These are phyloP conservation scores for Epichloe uncinata DNA, from an alignment of 2,329 filamentous ascomycete genomes.

Conservation along the genomic window DNA sequence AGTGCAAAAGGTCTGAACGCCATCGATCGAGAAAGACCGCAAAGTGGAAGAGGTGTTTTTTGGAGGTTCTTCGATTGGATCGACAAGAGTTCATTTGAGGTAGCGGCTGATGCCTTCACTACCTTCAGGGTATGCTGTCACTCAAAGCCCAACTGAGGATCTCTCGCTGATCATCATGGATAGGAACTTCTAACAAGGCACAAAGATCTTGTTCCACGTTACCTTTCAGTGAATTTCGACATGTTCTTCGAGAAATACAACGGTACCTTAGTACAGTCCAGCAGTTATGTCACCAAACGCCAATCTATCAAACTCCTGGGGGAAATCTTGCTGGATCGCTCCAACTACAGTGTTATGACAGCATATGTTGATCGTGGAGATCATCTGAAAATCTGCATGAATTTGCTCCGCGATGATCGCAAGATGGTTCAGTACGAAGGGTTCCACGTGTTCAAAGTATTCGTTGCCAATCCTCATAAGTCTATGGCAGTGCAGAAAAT, in stretches of 20 bases:
- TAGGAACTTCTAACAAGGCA: conserved; percentile 90
- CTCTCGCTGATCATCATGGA: not conserved
- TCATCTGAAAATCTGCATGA: conserved; percentile 98
- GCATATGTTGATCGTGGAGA: conserved; percentile 90
- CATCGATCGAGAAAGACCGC: conserved; percentile 62
- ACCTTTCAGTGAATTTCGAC: conserved; percentile 80
- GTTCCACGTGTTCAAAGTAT: conserved; percentile 99
- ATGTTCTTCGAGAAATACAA: conserved; percentile 91
- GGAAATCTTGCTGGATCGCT: conserved; percentile 84
- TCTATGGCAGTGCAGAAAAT: conserved; percentile 93
- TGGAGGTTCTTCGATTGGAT: conserved; percentile 98
- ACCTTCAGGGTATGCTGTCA: conserved; percentile 65
- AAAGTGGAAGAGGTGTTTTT: conserved; percentile 74
- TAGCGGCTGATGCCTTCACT: conserved; percentile 93
- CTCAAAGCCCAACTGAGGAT: not conserved
- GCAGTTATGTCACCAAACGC: conserved; percentile 93
- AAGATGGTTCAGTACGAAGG: conserved; percentile 99
- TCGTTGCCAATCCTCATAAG: conserved; percentile 97
- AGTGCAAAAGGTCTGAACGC: conserved; percentile 62
- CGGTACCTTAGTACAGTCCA: conserved; percentile 71
- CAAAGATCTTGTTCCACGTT: conserved; percentile 79
- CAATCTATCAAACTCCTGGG: conserved; percentile 96
- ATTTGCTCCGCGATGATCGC: conserved; percentile 82
- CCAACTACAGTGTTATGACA: conserved; percentile 98
- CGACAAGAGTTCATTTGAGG: conserved; percentile 90